phyloP scores from a whole-genome alignment of 371 early-diverging fungal species.

The Mucor velutinosus region DNA sequence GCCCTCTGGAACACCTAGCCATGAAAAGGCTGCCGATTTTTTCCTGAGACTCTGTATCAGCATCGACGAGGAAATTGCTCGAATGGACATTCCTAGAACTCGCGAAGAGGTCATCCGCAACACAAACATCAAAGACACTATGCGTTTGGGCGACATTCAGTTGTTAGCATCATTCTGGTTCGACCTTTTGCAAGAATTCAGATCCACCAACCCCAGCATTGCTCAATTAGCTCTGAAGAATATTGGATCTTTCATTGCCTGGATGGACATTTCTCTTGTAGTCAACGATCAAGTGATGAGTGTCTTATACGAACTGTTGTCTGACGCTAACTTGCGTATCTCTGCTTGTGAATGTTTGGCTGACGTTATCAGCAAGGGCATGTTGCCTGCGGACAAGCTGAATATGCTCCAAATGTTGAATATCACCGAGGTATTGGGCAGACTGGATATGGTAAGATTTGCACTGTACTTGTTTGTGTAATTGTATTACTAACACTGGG shows the following conservation, averaged over 20 bases:
- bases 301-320: conserved; percentile 73
- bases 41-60: conserved; percentile 79
- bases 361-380: conserved; percentile 89
- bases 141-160: conserved; percentile 86
- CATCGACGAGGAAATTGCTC: conserved; percentile 93
- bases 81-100: conserved; percentile 70
- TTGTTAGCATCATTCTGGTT: conserved; percentile 81
- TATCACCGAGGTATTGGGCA: conserved; percentile 65
- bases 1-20: conserved; percentile 40
- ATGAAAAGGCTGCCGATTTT: conserved; percentile 73
- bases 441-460: conserved; percentile 49
- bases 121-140: conserved; percentile 85
- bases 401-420: conserved; percentile 81
- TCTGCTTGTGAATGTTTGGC: conserved; percentile 83
- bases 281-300: conserved; percentile 83
- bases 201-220: conserved; percentile 52
- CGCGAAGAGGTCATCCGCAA: conserved; percentile 78
- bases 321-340: conserved; percentile 59
- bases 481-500: neutral
- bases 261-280: conserved; percentile 94
- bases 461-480: neutral
- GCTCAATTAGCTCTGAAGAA: conserved; percentile 67
- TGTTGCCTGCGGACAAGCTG: conserved; percentile 87
- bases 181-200: conserved; percentile 61
- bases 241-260: conserved; percentile 74